These are phyloP conservation scores for Naegleria lovaniensis DNA, from an alignment of 208 protist species.

Conservation along the genomic window DNA sequence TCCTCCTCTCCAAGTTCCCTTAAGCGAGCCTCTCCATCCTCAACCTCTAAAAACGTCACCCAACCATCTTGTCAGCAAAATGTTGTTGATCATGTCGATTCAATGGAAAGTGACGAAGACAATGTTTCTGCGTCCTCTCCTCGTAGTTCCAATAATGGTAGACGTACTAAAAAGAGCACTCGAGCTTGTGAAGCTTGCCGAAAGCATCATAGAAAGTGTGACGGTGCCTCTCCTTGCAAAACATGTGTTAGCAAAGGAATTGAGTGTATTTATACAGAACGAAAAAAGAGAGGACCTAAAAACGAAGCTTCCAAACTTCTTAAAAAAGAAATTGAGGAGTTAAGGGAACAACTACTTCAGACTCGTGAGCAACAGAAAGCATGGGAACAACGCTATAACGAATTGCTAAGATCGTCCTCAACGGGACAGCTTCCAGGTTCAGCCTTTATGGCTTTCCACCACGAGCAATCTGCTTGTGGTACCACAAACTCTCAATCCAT, in stretches of 20 bases:
- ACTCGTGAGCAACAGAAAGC: neutral
- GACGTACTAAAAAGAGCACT: neutral
- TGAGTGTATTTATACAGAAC: neutral
- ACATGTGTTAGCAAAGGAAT: neutral
- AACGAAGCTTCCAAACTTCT: neutral
- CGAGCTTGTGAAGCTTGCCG: neutral
- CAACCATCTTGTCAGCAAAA: neutral
- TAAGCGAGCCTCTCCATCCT: neutral
- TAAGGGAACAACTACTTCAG: neutral
- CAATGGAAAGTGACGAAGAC: neutral
- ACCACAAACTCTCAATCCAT: too few relatives aligned
- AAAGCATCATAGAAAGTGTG: slow-evolving; percentile 24
- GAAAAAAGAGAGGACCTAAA: slow-evolving; percentile 27
- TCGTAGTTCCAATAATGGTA: neutral
- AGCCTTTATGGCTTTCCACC: neutral
- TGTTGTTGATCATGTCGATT: neutral
- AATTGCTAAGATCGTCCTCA: neutral
- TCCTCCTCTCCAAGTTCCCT: neutral
- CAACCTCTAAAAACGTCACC: neutral
- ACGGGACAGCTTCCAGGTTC: neutral
- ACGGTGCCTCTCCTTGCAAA: neutral
- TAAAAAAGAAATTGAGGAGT: neutral
- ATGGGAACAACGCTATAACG: neutral
- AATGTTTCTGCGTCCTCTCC: neutral
- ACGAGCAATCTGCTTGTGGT: too few relatives aligned